phyloP scores from a whole-genome alignment of 306 rosid genomes.

The Citrullus mucosospermus region DNA sequence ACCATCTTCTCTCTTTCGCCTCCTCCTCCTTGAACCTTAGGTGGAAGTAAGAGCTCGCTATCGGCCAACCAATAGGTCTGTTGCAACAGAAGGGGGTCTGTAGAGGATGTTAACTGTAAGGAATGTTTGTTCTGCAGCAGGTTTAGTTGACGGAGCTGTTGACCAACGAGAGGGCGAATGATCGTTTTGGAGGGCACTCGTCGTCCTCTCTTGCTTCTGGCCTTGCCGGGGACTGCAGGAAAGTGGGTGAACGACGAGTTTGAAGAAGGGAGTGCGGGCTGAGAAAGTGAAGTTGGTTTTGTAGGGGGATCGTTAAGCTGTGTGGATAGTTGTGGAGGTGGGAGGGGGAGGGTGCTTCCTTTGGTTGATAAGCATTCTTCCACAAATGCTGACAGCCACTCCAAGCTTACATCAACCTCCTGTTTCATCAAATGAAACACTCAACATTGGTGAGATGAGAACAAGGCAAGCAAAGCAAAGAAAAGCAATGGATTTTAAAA shows the following conservation, averaged over 20 bases:
- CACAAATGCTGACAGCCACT: conserved; percentile 62
- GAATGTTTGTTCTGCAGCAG: conserved; percentile 19
- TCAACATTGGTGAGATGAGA: neutral
- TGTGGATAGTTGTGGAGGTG: conserved; percentile 21
- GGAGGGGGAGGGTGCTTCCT: conserved; percentile 32
- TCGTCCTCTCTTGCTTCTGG: conserved; percentile 67
- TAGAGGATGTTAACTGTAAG: neutral
- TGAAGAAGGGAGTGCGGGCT: conserved; percentile 1
- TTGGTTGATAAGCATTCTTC: conserved; percentile 62
- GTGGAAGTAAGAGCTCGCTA: conserved; percentile 38
- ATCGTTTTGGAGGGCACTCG: conserved; percentile 18
- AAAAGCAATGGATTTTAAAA: neutral
- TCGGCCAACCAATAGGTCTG: conserved; percentile 55
- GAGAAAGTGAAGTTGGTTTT: neutral
- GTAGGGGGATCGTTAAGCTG: conserved; percentile 6
- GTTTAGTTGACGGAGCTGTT: conserved; percentile 14
- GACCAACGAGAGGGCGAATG: conserved; percentile 22
- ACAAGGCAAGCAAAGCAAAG: neutral
- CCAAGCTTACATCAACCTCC: conserved; percentile 60
- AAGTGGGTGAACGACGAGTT: neutral
- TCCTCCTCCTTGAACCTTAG: conserved; percentile 13
- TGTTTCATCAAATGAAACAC: conserved; percentile 11
- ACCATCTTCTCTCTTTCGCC: conserved; percentile 4
- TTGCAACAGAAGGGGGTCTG: conserved; percentile 37
- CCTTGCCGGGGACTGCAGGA: conserved; percentile 40